Conservation (phyloP, 169 alveolate species). For the Babesia bigemina region DNA sequence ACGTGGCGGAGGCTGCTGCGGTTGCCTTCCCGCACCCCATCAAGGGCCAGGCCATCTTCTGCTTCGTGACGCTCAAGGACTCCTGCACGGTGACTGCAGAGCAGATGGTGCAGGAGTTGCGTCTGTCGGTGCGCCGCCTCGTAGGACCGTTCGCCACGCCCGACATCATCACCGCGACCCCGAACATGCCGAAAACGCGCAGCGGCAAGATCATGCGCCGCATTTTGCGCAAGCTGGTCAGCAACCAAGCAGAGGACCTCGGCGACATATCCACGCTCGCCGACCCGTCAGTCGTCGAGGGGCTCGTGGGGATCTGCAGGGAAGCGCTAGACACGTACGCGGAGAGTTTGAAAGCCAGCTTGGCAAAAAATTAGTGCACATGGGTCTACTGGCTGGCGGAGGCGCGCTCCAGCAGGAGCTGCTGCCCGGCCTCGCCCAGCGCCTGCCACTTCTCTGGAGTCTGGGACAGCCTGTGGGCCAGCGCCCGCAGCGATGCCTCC, state of each 20-base stretch:
- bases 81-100: constrained; percentile 17
- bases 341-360: not conserved
- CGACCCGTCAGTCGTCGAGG: constrained; percentile 80
- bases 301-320: constrained; percentile 53
- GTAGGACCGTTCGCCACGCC: constrained; percentile 94
- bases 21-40: constrained; percentile 91
- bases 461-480: constrained; percentile 27
- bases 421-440: constrained; percentile 14
- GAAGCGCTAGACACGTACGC: constrained; percentile 8
- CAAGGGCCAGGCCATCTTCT: constrained; percentile 91
- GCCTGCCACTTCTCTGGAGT: constrained; percentile 12
- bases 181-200: constrained; percentile 91
- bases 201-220: constrained; percentile 93
- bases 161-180: constrained; percentile 84
- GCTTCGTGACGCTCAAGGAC: constrained; percentile 84
- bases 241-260: constrained; percentile 73
- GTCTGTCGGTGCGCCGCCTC: constrained; percentile 32
- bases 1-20: constrained; percentile 90
- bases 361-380: not conserved
- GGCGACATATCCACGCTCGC: constrained; percentile 87
- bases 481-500: not conserved
- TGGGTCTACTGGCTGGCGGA: not conserved
- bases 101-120: constrained; percentile 21
- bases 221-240: constrained; percentile 88
- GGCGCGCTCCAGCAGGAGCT: constrained; percentile 6